Percentiles rank a stretch among this genome's conserved stretches.
These are phyloP conservation scores for Chondrus crispus DNA, from an alignment of 23 red algal species.

Conservation along the genomic window DNA sequence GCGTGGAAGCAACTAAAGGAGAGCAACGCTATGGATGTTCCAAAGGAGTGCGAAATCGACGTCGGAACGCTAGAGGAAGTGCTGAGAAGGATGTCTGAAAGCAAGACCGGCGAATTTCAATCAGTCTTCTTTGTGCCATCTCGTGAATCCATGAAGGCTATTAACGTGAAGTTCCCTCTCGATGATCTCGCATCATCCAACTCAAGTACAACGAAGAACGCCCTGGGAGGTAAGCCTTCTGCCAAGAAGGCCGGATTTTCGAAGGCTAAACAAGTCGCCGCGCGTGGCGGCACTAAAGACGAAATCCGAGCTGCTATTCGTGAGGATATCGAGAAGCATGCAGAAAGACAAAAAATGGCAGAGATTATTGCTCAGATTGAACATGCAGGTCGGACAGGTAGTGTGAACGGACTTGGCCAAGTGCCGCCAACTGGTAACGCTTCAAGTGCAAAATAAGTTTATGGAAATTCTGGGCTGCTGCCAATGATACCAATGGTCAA, in stretches of 20 bases:
- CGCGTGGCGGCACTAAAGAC: constrained; percentile 65
- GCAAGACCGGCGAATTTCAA: constrained; percentile 78
- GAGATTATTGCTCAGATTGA: constrained; percentile 68
- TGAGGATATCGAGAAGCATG: constrained; percentile 54
- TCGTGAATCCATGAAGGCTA: constrained; percentile 67
- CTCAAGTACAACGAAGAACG: neutral
- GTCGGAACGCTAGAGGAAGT: constrained; percentile 98
- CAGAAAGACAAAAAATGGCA: constrained; percentile 51
- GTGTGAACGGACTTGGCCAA: neutral
- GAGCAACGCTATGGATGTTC: constrained; percentile 54
- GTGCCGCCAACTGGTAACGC: neutral
- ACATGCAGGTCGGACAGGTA: constrained; percentile 34
- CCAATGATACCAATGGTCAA: no score
- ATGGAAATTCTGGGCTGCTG: no score
- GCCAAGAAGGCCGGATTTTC: constrained; percentile 53
- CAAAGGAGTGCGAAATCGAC: constrained; percentile 86
- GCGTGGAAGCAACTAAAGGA: constrained; percentile 87
- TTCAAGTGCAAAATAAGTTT: no score
- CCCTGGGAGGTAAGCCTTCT: neutral
- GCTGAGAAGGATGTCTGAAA: constrained; percentile 88
- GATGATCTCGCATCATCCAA: constrained; percentile 71
- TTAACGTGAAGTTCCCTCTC: constrained; percentile 78
- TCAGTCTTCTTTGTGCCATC: constrained; percentile 93
- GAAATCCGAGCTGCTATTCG: constrained; percentile 74
- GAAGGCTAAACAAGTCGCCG: constrained; percentile 67